Conservation (phyloP, 73 alveolate species). For the Paramecium sonneborni region DNA sequence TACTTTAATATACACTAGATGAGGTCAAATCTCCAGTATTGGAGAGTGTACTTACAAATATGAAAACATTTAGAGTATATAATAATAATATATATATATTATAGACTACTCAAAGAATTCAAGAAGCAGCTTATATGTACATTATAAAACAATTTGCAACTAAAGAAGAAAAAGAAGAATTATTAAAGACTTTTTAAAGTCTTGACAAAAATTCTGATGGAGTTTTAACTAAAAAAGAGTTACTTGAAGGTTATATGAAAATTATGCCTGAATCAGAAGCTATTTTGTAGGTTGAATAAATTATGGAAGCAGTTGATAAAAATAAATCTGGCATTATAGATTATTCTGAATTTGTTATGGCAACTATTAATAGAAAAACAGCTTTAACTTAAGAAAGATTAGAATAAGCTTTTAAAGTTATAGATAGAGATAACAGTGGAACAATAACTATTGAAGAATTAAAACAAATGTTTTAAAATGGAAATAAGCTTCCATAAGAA, state of each 20-base stretch:
- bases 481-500: slow-evolving; percentile 26
- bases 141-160: slow-evolving; percentile 58
- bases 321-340: slow-evolving; percentile 38
- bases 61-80: slow-evolving; percentile 55
- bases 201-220: slow-evolving; percentile 66
- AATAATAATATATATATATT: neutral
- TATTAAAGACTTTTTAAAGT: slow-evolving; percentile 47
- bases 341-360: slow-evolving; percentile 71
- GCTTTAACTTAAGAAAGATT: slow-evolving; percentile 75
- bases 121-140: slow-evolving; percentile 66
- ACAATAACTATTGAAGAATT: slow-evolving; percentile 77
- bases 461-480: slow-evolving; percentile 66
- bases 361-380: slow-evolving; percentile 70
- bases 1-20: slow-evolving; percentile 7
- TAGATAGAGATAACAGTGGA: slow-evolving; percentile 84
- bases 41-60: slow-evolving; percentile 8
- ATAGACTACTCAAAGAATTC: slow-evolving; percentile 54
- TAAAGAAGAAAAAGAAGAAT: slow-evolving; percentile 64
- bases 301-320: slow-evolving; percentile 66
- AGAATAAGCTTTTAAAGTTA: slow-evolving; percentile 78
- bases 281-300: slow-evolving; percentile 68
- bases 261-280: slow-evolving; percentile 65
- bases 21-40: slow-evolving; percentile 37
- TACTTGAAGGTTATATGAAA: slow-evolving; percentile 70
- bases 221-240: slow-evolving; percentile 74